Evolutionary conservation across 176 grass and related monocot species (phyloP).

Genomic region (Neostapfia colusana): DNA sequence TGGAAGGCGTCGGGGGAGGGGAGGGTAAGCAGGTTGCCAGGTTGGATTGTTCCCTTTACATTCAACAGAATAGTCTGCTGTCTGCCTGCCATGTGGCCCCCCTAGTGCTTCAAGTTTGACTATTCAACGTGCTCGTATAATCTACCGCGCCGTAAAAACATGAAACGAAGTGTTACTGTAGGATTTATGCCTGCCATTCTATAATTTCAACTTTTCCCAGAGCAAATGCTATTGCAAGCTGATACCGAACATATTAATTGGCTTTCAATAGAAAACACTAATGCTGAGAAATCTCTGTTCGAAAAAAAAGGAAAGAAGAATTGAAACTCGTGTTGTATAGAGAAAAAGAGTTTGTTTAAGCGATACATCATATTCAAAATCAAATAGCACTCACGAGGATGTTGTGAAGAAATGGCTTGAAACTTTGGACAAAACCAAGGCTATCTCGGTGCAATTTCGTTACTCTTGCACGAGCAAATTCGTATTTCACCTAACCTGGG

Average conservation of each 20-base stretch:
- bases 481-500: not conserved
- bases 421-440: not conserved
- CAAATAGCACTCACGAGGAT: not conserved
- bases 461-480: not conserved
- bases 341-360: not conserved
- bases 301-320: not conserved
- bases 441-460: conserved; percentile 2
- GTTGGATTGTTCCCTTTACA: too few species aligned
- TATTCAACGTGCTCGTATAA: not conserved
- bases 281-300: not conserved
- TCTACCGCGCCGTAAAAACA: not conserved
- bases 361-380: not conserved
- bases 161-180: not conserved
- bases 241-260: not conserved
- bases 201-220: not conserved
- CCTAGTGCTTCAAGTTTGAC: not conserved
- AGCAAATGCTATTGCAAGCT: not conserved
- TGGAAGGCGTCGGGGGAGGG: conserved; percentile 7
- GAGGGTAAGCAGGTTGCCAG: too few species aligned
- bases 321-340: not conserved
- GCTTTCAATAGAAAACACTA: not conserved
- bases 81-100: not conserved
- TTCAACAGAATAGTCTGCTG: too few species aligned
- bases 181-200: not conserved
- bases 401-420: not conserved